Evolutionary conservation across 2,329 filamentous ascomycete species (phyloP), one percentile per base, ranked within the genome.

Genomic region (Trichoderma sp.): DNA sequence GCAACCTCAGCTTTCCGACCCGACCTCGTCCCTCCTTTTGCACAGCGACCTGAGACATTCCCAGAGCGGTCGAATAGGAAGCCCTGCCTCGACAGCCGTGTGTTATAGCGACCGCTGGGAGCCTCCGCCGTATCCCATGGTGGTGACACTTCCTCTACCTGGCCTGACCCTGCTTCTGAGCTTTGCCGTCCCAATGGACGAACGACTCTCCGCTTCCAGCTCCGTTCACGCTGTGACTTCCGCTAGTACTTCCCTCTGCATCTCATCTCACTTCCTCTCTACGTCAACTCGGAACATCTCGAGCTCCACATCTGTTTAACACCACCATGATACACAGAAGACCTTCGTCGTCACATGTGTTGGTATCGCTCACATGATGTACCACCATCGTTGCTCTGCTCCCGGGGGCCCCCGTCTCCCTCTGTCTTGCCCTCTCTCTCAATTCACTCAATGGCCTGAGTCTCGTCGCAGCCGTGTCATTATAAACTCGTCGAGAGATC

Each of bases 221-320:
- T 29, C 60, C n/a, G 60, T 54, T 64, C 10, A 45, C 50, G 60
- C 60, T 64, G 48, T n/a, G 27, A 54, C 60, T 56, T 39, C 7
- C 50, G 25, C 60, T 54, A 25, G 50, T n/a, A n/a, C n/a, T 45
- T 64, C n/a, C 35, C 17, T 34, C 13, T n/a, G 52, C 48, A 64
- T 48, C 19, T 19, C 32, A 52, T 42, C n/a, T 54, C 17, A 9
- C 50, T 64, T 35, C 12, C 50, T 53, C 27, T 45, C 60, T n/a
- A 54, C 35, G 25, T 64, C 50, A 10, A 45, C 60, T 61, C 13
- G 58, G 42, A 50, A 27, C 29, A 22, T 25, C 50, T 32, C 39
- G 48, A 64, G 60, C 60, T 64, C 60, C 60, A 64, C 60, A 64
- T 56, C 60, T 54, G 50, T 54, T 64, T 64, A 64, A 64, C 60